Percentiles rank a stretch among this genome's conserved stretches.
These are phyloP conservation scores for Phytomonas sp. DNA, from an alignment of 208 protist genomes.

Conservation along the genomic window DNA sequence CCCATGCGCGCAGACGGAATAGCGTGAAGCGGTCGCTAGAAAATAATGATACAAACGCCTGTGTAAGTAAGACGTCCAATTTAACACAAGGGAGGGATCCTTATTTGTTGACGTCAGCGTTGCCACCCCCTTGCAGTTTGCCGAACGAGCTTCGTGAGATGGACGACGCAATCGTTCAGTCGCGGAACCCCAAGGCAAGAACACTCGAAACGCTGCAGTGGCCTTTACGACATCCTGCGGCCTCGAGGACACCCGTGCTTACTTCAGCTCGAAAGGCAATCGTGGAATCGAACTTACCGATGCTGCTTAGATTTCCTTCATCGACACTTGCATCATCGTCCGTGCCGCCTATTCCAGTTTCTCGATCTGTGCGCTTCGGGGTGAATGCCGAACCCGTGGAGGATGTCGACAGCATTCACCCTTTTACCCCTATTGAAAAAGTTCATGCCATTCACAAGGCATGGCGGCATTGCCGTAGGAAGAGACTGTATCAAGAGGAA, in stretches of 20 bases:
- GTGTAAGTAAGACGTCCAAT: neutral
- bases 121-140: neutral
- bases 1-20: neutral
- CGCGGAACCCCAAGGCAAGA: neutral
- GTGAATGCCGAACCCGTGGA: neutral
- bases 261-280: neutral
- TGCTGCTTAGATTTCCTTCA: neutral
- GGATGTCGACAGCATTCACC: neutral
- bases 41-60: neutral
- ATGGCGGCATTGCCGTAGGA: slow-evolving; percentile 3
- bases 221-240: neutral
- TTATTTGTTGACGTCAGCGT: neutral
- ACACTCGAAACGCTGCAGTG: neutral
- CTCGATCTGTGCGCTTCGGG: neutral
- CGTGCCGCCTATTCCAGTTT: neutral
- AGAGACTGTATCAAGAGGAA: slow-evolving; percentile 7
- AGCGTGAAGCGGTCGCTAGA: neutral
- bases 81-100: neutral
- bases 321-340: neutral
- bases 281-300: neutral
- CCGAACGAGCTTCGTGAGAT: neutral
- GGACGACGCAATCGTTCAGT: neutral
- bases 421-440: neutral
- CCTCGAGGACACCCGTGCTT: neutral
- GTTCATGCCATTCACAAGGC: neutral